Conservation (phyloP, 176 grass and related monocot genomes). For the Hsuehochloa calcarea region DNA sequence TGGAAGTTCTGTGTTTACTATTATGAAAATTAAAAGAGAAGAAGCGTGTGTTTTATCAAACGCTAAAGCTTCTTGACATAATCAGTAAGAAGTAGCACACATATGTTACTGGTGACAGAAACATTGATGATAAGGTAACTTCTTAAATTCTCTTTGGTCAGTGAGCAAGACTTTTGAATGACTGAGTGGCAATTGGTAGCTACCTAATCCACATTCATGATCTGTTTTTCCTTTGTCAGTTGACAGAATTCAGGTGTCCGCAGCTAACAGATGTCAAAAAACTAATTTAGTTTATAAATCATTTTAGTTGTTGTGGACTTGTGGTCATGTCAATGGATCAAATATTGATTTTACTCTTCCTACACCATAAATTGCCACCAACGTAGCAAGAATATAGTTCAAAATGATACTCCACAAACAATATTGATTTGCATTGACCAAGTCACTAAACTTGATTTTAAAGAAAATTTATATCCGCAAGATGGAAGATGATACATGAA, state of each 20-base stretch:
- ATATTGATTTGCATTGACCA: neutral
- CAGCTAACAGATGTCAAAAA: neutral
- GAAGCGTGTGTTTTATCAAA: neutral
- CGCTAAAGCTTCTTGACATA: neutral
- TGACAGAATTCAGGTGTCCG: neutral
- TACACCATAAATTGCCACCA: neutral
- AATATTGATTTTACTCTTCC: constrained; percentile 7
- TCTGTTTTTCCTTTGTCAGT: neutral
- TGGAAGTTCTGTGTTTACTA: neutral
- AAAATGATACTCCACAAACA: neutral
- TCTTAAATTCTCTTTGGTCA: neutral
- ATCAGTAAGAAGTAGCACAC: neutral
- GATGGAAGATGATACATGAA: neutral
- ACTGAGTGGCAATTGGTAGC: neutral
- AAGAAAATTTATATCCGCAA: neutral
- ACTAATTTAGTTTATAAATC: neutral
- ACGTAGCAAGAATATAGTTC: neutral
- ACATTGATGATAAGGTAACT: constrained; percentile 2
- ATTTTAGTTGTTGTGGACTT: neutral
- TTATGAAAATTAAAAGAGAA: neutral
- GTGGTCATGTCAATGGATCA: neutral
- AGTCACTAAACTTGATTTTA: neutral
- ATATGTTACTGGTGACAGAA: constrained; percentile 2
- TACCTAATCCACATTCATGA: neutral
- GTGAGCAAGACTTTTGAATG: neutral